Base-by-base conservation (phyloP, 139 green algal species). In the Chlorella sp. region DNA sequence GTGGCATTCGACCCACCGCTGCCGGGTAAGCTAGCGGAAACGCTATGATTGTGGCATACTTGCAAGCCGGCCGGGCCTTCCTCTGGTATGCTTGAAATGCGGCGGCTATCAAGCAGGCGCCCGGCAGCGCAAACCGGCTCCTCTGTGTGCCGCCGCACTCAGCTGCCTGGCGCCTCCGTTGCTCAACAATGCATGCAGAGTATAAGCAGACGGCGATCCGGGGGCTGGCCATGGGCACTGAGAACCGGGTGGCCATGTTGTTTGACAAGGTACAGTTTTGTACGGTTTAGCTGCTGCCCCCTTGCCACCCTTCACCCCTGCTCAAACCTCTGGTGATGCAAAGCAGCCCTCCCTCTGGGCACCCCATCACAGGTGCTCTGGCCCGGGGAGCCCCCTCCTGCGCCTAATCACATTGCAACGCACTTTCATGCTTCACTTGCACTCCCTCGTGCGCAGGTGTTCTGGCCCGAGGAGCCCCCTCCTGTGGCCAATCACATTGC, bases 211-310 rank as follows among this genome's bases (percentile, higher is more conserved):
- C 87, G 76, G 86, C 86, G 24, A 82, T 89, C 16, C 4, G 20
- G 2, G 81, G 86, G 30, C 86, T 88, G 76, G 86, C 30, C 51
- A 89, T 87, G 80, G 80, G 86, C 64, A 88, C 73, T 0, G 86
- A 88, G 46, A 85, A 84, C 77, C 60, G 81, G 6, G 83, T 88
- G 58, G 81, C 81, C 2, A 70, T 89, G 73, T 62, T 87, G 34
- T 89, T 89, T 74, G 51, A 69, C 20, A n/a, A 79, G 81, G 80
- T 76, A n/a, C 7, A 34, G 17, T 19, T 32, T 6, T 67, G 60
- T 67, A 32, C 11, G 20, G 30, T 19, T 67, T 9, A 67, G 20
- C 30, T 67, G 60, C 32, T 32, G 14, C 60, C 60, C 14, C 54
- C 54, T 17, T 17, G 54, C 17, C 16, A 17, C 16, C 54, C 54